Base-by-base conservation (phyloP, 1,284 basidiomycete genomes). In the Athelia sp. region DNA sequence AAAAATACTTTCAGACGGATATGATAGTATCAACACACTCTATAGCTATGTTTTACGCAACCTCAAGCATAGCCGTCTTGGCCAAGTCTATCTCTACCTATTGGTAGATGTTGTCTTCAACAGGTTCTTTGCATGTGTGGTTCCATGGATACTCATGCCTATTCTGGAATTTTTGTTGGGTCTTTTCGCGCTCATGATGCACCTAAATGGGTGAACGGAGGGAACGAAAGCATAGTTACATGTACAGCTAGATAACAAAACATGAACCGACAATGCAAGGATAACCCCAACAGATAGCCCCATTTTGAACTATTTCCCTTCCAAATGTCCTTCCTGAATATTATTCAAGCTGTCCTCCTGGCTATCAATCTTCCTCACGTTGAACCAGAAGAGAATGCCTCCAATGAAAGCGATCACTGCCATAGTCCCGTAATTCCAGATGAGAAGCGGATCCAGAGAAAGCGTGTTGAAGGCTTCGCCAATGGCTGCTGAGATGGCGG, bases 1-100 rank as follows among this genome's bases (percentile, higher is more conserved):
- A 93, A 84, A 71, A 93, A 93, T 66, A 81, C 80, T 2, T 93
- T 94, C 65, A 74, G 83, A 65, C 62, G 60, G 52, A 54, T 72
- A 18, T 46, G 17, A 35, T n/a, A 43, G n/a, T n/a, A n/a, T n/a
- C n/a, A n/a, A n/a, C n/a, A n/a, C n/a, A n/a, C n/a, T n/a, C n/a
- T n/a, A n/a, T n/a, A n/a, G n/a, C n/a, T n/a, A n/a, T n/a, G n/a
- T n/a, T n/a, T n/a, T n/a, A n/a, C n/a, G n/a, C n/a, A n/a, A n/a
- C n/a, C n/a, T n/a, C n/a, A n/a, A n/a, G n/a, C n/a, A n/a, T n/a
- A n/a, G n/a, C n/a, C n/a, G n/a, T n/a, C n/a, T n/a, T n/a, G n/a
- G n/a, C n/a, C n/a, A n/a, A n/a, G n/a, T n/a, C n/a, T n/a, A n/a
- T n/a, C n/a, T n/a, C n/a, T n/a, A n/a, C n/a, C n/a, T n/a, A n/a